Evolutionary conservation across 1,284 basidiomycete genomes (phyloP), one percentile per base, ranked within the genome.

Genomic region (Amylostereum areolatum): DNA sequence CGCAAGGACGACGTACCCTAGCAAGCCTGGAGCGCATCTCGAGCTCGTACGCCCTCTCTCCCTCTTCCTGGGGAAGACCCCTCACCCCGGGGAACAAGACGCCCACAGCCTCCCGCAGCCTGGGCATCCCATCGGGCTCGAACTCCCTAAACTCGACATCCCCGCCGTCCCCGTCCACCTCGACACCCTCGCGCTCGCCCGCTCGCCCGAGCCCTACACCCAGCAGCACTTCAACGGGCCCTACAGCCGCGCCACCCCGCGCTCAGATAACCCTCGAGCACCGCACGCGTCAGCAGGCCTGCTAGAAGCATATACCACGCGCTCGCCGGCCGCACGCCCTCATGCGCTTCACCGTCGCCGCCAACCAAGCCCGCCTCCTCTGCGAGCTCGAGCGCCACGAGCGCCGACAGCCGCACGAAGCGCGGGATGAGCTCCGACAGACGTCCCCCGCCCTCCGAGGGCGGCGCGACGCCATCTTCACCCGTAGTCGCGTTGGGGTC

Each of bases 251-350:
- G 75, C 90, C 90, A 92, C 1, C 84, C 83, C 9, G 80, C 82
- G 4, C 81, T 82, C 41, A 92, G 70, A 60, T 91, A 92, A 0
- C 89, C 90, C 59, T 92, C 89, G 46, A 92, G 66, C 28, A 81
- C 85, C 0, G 88, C 86, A 27, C 89, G 78, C 3, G 88, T 89
- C 27, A 91, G 70, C 27, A 92, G 67, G 1, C 85, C 83, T 0
- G 78, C 80, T 7, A 92, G 71, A 6, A 92, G 72, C 63, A 84
- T 75, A 64, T 90, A 92, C 90, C 90, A 92, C 53, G 83, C 80
- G 31, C 77, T 68, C 31, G 86, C 83, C 1, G 88, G 88, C 2
- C 2, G 81, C 80, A 43, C 70, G 64, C 4, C 70, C 71, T 57
- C 52, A n/a, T n/a, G n/a, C n/a, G n/a, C n/a, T n/a, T n/a, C n/a